These are phyloP conservation scores for Pythium brassicae DNA, from an alignment of 352 stramenopile genomes.

Conservation along the genomic window DNA sequence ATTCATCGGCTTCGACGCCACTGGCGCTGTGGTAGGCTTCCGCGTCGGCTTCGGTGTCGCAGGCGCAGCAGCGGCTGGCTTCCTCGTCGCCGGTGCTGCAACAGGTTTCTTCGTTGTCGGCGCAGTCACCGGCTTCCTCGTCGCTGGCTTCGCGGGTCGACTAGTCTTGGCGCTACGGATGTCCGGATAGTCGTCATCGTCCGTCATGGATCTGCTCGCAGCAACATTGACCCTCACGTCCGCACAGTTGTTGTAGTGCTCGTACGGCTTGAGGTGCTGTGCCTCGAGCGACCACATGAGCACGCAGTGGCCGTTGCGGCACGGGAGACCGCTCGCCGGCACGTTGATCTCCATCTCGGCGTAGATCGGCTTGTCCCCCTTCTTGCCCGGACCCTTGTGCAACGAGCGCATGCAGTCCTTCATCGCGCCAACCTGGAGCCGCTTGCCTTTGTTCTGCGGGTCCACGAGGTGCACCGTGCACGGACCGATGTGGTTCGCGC, in stretches of 20 bases:
- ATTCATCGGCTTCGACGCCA: no score
- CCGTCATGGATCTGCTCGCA: no score
- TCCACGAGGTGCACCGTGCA: slow-evolving; percentile 34
- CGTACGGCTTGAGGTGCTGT: slow-evolving; percentile 12
- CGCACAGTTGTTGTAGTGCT: slow-evolving; percentile 38
- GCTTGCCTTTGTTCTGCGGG: slow-evolving; percentile 20
- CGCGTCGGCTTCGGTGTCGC: no score
- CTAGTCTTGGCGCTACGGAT: background rate
- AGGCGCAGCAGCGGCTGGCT: no score
- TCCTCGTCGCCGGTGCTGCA: background rate
- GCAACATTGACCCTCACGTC: slow-evolving; percentile 20
- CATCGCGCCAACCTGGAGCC: slow-evolving; percentile 25
- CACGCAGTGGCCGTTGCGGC: slow-evolving; percentile 5
- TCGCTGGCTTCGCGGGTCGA: background rate
- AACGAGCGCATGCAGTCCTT: slow-evolving; percentile 43
- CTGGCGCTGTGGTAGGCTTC: no score
- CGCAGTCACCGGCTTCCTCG: background rate
- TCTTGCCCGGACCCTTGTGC: slow-evolving; percentile 21
- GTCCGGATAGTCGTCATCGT: background rate
- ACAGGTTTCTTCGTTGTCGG: background rate
- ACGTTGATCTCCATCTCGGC: slow-evolving; percentile 32
- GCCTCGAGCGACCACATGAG: slow-evolving; percentile 1
- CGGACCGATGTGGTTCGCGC: slow-evolving; percentile 36
- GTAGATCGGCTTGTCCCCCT: slow-evolving; percentile 23
- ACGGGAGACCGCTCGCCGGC: slow-evolving; percentile 21